Conservation (phyloP, 345 rosid genomes). For the Isatis tinctoria region DNA sequence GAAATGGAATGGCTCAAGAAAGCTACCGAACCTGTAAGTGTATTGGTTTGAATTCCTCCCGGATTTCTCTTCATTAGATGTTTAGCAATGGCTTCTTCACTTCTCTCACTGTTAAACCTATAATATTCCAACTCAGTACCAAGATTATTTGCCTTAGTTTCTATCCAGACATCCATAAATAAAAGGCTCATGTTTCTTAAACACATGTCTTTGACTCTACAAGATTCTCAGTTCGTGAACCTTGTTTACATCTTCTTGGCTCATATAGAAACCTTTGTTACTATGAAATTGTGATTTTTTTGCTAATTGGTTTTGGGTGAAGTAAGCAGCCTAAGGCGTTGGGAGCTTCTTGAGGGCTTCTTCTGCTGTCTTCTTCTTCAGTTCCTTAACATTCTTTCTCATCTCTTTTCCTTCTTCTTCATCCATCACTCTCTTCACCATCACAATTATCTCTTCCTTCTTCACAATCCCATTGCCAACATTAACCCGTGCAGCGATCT, state of each 20-base stretch:
- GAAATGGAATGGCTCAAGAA: constrained; percentile 84
- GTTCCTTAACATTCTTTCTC: constrained; percentile 28
- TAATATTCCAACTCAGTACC: constrained; percentile 1
- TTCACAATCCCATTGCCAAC: constrained; percentile 20
- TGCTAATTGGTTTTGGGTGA: neutral
- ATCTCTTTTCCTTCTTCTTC: constrained; percentile 33
- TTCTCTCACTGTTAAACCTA: neutral
- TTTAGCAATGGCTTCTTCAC: constrained; percentile 4
- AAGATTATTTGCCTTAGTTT: neutral
- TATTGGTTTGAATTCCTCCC: constrained; percentile 11
- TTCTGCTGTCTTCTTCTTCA: constrained; percentile 34
- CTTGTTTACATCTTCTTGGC: neutral
- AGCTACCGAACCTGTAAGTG: constrained; percentile 74
- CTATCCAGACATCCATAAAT: neutral
- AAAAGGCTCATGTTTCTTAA: constrained; percentile 3
- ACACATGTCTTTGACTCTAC: neutral
- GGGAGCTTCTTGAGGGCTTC: constrained; percentile 27
- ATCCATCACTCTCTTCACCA: constrained; percentile 46
- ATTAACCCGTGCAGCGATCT: constrained; percentile 33
- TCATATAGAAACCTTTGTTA: neutral
- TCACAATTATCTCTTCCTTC: constrained; percentile 38
- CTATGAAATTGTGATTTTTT: neutral
- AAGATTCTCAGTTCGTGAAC: constrained; percentile 4
- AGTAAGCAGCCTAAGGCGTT: neutral
- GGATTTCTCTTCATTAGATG: constrained; percentile 4